Evolutionary conservation across 1,284 basidiomycete species (phyloP), one percentile per base, ranked within the genome.

Genomic region (Austroboletus niveus): DNA sequence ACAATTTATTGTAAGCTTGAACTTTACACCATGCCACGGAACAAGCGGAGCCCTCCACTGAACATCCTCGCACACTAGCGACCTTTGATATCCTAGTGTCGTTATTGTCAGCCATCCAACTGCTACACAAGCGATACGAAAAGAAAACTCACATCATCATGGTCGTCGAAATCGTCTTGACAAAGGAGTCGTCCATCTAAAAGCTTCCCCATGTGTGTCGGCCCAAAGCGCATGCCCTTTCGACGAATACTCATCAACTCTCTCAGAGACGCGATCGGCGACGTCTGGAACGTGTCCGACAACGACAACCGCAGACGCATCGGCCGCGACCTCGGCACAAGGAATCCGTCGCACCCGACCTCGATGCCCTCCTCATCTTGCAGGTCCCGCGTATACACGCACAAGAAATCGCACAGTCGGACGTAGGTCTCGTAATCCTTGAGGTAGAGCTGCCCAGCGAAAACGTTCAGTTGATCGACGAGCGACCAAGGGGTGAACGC

Each of bases 201-300:
- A 30, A 80, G 5, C 22, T 24, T 24, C 22, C 22, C 22, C 22
- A 24, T 24, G 22, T 24, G 22, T 5, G 22, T 24, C 22, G 54
- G 46, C 5, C 50, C 42, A 53, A 69, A 78, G 2, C 62, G 55
- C 60, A 69, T 64, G 1, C 76, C 77, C 47, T 74, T 78, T 53
- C 76, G 62, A 15, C 78, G 63, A 36, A 72, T 52, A 9, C 60
- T 57, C 3, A 71, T 57, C 51, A 79, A 53, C 15, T 55, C 55
- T 50, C 65, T 68, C 48, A 81, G 45, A 72, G 22, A 80, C 60
- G 51, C 77, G 72, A 31, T 65, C 57, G 45, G 8, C 29, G 56
- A 41, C 12, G 1, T 35, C 34, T 35, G 2, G 66, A 51, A 6
- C 61, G 42, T 15, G 38, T 56, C 61, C 65, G 63, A 14, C 47